Percentiles rank a stretch among this genome's conserved stretches.
Conservation (phyloP, 345 rosid genomes). For the Moricandia arvensis region DNA sequence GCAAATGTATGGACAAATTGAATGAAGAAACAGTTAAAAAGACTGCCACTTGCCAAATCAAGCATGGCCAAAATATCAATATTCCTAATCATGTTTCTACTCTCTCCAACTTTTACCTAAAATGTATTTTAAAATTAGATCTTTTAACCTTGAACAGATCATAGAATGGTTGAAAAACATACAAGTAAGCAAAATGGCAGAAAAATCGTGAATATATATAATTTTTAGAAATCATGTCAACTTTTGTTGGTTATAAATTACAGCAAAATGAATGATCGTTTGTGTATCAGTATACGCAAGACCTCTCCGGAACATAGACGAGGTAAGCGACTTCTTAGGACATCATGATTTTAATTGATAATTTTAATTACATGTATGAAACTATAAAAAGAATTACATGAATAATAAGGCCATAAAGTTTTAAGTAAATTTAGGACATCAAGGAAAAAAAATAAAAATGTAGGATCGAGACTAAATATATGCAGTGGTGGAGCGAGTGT, state of each 20-base stretch:
- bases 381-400: too few relatives aligned
- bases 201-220: neutral
- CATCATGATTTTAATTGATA: too few relatives aligned
- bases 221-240: neutral
- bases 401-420: too few relatives aligned
- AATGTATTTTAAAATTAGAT: neutral
- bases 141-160: neutral
- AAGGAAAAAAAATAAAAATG: too few relatives aligned
- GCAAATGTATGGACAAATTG: conserved; percentile 23
- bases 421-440: too few relatives aligned
- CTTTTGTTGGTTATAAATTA: neutral
- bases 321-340: too few relatives aligned
- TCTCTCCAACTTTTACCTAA: neutral
- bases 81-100: neutral
- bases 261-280: neutral
- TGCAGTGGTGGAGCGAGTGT: too few relatives aligned
- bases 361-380: too few relatives aligned
- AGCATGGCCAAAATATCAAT: conserved; percentile 6
- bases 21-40: conserved; percentile 5
- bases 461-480: too few relatives aligned
- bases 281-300: neutral
- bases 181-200: neutral
- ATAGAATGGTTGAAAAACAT: neutral
- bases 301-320: too few relatives aligned
- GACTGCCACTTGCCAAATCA: conserved; percentile 26